A percentile compares a stretch with the other conserved stretches of the same genome.
Conservation (phyloP, 768 basidiomycete species). For the Psilocybe sp. region DNA sequence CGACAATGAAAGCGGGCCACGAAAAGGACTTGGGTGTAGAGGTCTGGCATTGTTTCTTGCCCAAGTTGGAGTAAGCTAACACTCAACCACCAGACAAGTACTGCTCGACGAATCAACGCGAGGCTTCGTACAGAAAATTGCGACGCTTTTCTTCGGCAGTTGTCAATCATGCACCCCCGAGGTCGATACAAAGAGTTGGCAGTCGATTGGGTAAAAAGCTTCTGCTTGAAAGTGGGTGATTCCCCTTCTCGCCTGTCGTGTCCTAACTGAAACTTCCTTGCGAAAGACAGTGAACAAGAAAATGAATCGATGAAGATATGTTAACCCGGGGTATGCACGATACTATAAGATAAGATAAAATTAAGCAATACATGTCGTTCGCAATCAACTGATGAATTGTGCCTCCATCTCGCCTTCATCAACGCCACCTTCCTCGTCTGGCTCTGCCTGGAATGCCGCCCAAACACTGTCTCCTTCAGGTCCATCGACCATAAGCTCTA, state of each 20-base stretch:
- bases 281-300: constrained; percentile 19
- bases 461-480: constrained; percentile 68
- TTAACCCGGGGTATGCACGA: too few relatives aligned
- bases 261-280: neutral
- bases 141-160: constrained; percentile 41
- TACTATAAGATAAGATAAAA: too few relatives aligned
- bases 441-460: constrained; percentile 53
- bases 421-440: constrained; percentile 37
- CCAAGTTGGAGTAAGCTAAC: constrained; percentile 9
- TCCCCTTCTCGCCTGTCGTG: neutral
- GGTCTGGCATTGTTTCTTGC: constrained; percentile 4
- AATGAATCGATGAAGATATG: constrained; percentile 3
- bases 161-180: constrained; percentile 25
- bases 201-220: constrained; percentile 53
- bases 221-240: constrained; percentile 45
- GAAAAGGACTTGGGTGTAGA: constrained; percentile 2
- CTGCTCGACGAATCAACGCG: constrained; percentile 40
- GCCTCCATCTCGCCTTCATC: constrained; percentile 65
- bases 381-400: constrained; percentile 25
- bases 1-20: constrained; percentile 2
- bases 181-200: constrained; percentile 33
- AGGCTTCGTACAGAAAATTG: constrained; percentile 56
- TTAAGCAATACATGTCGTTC: neutral
- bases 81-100: constrained; percentile 29
- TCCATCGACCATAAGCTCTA: constrained; percentile 69